A percentile compares a stretch with the other conserved stretches of the same genome.
Evolutionary conservation across 2,329 filamentous ascomycete species (phyloP).

Genomic region (Juglanconis sp.): DNA sequence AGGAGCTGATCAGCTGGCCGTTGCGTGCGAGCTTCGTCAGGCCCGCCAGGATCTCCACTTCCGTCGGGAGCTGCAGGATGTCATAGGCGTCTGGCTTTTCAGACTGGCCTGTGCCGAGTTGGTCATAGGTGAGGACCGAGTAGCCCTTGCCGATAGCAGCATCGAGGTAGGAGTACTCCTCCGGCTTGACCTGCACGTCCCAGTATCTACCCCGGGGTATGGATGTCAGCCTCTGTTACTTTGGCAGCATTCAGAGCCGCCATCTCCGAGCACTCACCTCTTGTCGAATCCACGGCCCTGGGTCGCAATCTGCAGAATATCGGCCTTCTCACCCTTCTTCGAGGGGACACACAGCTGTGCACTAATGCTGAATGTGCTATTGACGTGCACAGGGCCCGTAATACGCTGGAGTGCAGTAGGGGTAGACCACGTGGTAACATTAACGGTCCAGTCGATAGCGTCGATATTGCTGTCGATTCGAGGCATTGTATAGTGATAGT

Average conservation of each 20-base stretch:
- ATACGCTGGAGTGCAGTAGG: slow-evolving; percentile 12
- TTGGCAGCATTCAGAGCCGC: too few species aligned
- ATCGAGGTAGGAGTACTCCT: slow-evolving; percentile 35
- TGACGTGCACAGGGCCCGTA: slow-evolving; percentile 15
- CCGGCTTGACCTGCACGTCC: slow-evolving; percentile 28
- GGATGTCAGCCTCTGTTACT: too few species aligned
- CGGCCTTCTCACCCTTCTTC: slow-evolving; percentile 15
- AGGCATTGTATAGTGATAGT: slow-evolving; percentile 21
- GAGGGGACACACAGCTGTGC: slow-evolving; percentile 23
- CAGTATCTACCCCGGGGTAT: slow-evolving; percentile 27
- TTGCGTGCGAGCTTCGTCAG: slow-evolving; percentile 34
- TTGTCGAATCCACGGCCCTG: slow-evolving; percentile 39
- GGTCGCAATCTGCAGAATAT: slow-evolving; percentile 37
- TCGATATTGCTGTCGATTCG: slow-evolving; percentile 26
- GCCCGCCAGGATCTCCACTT: slow-evolving; percentile 35
- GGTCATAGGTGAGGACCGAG: slow-evolving; percentile 37
- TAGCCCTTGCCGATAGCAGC: slow-evolving; percentile 33
- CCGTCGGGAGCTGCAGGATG: slow-evolving; percentile 35
- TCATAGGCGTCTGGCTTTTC: slow-evolving; percentile 36
- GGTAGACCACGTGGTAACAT: slow-evolving; percentile 21
- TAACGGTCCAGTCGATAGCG: slow-evolving; percentile 24
- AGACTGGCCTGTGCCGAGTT: slow-evolving; percentile 34
- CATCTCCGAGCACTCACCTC: slow-evolving; percentile 39
- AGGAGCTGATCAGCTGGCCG: slow-evolving; percentile 27
- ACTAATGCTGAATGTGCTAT: slow-evolving; percentile 22